Conservation (phyloP, 257 asterid species). For the Apocynum venetum region DNA sequence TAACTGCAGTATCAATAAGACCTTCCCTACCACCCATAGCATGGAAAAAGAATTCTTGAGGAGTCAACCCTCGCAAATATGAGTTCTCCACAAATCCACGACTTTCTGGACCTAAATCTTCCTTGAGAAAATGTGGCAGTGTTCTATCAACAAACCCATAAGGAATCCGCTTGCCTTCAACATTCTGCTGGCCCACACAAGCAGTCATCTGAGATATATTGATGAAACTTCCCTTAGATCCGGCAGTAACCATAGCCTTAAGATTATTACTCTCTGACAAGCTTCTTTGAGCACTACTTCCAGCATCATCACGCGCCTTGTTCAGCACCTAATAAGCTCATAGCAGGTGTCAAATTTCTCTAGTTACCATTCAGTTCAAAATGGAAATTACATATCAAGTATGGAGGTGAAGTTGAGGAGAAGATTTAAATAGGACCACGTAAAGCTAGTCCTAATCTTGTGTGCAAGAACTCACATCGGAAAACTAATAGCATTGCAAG, state of each 20-base stretch:
- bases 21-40: slow-evolving; percentile 99
- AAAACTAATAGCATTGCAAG: neutral
- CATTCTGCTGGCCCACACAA: slow-evolving; percentile 99
- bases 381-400: neutral
- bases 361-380: neutral
- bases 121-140: slow-evolving; percentile 89
- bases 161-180: slow-evolving; percentile 98
- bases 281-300: slow-evolving; percentile 97
- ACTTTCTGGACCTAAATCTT: slow-evolving; percentile 96
- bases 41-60: slow-evolving; percentile 98
- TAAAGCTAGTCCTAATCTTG: neutral
- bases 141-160: slow-evolving; percentile 90
- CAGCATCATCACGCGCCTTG: slow-evolving; percentile 99
- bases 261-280: slow-evolving; percentile 96
- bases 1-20: slow-evolving; percentile 97
- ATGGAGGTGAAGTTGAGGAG: neutral
- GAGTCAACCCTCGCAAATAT: slow-evolving; percentile 90
- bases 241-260: slow-evolving; percentile 99
- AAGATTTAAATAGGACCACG: neutral
- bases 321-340: slow-evolving; percentile 70
- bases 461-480: neutral
- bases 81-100: slow-evolving; percentile 99
- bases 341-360: slow-evolving; percentile 14
- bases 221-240: slow-evolving; percentile 98
- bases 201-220: slow-evolving; percentile 99